These are phyloP conservation scores for Capsicum chinense DNA, from an alignment of 257 asterid genomes.

Conservation along the genomic window DNA sequence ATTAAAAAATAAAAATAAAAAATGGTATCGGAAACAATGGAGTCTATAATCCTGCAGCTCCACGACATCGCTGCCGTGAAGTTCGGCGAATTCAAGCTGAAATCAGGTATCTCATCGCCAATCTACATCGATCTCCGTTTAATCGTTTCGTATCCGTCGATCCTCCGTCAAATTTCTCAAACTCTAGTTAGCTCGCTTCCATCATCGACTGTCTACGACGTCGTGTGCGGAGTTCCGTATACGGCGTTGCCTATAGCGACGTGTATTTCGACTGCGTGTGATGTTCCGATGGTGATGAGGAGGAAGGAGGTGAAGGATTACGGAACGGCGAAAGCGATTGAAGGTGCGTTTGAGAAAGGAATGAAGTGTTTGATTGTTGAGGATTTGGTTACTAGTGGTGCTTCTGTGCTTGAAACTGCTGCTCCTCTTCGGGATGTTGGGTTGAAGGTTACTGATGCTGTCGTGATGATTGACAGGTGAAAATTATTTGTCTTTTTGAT, in stretches of 20 bases:
- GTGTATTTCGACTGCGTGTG: slow-evolving; percentile 60
- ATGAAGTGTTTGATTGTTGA: slow-evolving; percentile 79
- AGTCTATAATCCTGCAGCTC: slow-evolving; percentile 75
- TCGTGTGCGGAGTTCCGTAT: slow-evolving; percentile 94
- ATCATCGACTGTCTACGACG: slow-evolving; percentile 61
- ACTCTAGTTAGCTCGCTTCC: slow-evolving; percentile 66
- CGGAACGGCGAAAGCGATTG: slow-evolving; percentile 88
- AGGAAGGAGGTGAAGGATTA: slow-evolving; percentile 95
- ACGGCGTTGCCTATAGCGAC: slow-evolving; percentile 97
- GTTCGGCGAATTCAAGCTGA: slow-evolving; percentile 91
- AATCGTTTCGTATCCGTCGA: slow-evolving; percentile 82
- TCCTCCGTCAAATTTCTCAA: slow-evolving; percentile 77
- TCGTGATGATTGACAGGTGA: slow-evolving; percentile 92
- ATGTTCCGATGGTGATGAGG: slow-evolving; percentile 91
- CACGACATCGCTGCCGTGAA: slow-evolving; percentile 95
- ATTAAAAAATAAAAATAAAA: neutral
- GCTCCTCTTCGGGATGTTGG: slow-evolving; percentile 88
- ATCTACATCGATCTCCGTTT: slow-evolving; percentile 97
- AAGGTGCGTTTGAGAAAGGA: slow-evolving; percentile 61
- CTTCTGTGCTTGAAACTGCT: slow-evolving; percentile 91
- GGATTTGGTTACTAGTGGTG: slow-evolving; percentile 94
- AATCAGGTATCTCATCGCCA: slow-evolving; percentile 94
- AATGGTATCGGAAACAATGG: slow-evolving; percentile 51
- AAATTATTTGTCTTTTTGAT: neutral
- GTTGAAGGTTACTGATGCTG: slow-evolving; percentile 81